A percentile compares a stretch with the other conserved stretches of the same genome.
Conservation (phyloP, 768 basidiomycete species). For the Psilocybe subaeruginosa region DNA sequence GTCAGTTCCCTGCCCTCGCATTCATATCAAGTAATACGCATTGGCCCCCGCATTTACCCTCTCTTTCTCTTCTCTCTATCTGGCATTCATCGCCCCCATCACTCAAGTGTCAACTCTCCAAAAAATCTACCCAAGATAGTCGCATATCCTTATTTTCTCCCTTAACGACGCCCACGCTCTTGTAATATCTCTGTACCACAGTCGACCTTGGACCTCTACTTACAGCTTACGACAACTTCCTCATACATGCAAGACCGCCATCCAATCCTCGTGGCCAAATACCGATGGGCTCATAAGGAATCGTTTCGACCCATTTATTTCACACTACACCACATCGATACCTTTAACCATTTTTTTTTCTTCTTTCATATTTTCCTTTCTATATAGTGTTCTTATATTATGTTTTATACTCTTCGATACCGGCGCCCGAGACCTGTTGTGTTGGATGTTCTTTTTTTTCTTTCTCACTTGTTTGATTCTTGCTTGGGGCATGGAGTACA, state of each 20-base stretch:
- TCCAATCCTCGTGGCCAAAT: neutral
- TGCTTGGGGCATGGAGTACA: neutral
- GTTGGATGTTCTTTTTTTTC: neutral
- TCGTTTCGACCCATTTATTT: neutral
- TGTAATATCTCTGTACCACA: neutral
- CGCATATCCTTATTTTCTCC: neutral
- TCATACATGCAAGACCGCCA: neutral
- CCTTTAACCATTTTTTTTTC: neutral
- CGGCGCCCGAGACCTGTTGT: neutral
- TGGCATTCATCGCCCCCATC: no score
- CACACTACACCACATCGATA: neutral
- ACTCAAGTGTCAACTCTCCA: no score
- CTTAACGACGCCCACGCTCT: neutral
- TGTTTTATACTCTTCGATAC: neutral
- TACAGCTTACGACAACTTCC: neutral
- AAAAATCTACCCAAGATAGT: neutral
- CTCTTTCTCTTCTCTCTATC: no score
- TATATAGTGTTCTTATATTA: neutral
- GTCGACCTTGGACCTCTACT: neutral
- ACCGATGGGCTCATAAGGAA: no score
- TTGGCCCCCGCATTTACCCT: neutral
- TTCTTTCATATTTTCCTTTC: neutral
- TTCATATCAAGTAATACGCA: neutral
- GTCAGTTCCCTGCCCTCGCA: neutral
- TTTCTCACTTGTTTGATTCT: neutral